Evolutionary conservation across 2,329 filamentous ascomycete species (phyloP), one percentile per base, ranked within the genome.

Genomic region (Bipolaris cookei): DNA sequence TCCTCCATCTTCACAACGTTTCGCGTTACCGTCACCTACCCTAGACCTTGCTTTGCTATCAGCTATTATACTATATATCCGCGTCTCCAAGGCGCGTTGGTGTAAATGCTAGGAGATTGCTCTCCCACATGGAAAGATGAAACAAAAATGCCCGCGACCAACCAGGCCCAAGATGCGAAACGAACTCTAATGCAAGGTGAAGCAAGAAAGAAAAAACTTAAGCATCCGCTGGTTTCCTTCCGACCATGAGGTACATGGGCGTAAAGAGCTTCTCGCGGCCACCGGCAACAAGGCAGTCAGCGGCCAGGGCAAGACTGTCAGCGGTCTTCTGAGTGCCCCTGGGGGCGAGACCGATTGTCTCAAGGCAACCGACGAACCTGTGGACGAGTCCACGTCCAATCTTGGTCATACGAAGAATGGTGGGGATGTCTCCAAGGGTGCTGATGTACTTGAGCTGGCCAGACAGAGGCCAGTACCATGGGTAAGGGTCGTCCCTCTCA

Each of bases 241-340:
- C 94, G 58, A 97, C 86, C 91, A 97, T 97, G 73, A 98, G 82
- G 81, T 97, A 97, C 94, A 98, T 98, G 54, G 94, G 94, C 1
- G 94, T 98, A 80, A 98, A 98, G n/a, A 98, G 85, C 77, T 96
- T 90, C 81, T 93, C 84, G 76, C 87, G 86, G 34, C 88, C 94
- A 78, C 94, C 94, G 45, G 90, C 91, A 20, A 97, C 93, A 49
- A 98, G 82, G 69, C 87, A 90, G 78, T 97, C 93, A 10, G 86
- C 92, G 30, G 91, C 93, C 56, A 88, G 73, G 5, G 90, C 92
- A 70, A 98, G 80, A 71, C 90, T 92, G 79, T 97, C 90, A 10
- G 92, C 93, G n/a, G 92, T 97, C 87, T 96, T 97, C 81, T 92
- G 91, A 45, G 92, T 96, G 46, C 94, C 94, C 51, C 80, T 82